A percentile compares a stretch with the other conserved stretches of the same genome.
Evolutionary conservation across 148 eudicot species (phyloP).

Genomic region (Silene uniflora): DNA sequence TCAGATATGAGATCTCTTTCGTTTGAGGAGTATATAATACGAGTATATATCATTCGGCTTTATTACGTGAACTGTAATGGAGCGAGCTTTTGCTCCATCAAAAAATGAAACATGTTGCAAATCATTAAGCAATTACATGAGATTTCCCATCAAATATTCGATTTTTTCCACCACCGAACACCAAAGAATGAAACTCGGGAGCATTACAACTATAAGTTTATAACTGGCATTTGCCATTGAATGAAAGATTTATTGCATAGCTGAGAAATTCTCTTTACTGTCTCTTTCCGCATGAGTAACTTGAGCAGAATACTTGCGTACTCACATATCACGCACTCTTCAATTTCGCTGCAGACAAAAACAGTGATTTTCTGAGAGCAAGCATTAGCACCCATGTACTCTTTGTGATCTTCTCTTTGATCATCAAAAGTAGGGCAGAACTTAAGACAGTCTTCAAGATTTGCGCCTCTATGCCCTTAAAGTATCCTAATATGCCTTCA

Average conservation of each 20-base stretch:
- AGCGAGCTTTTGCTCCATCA: background rate
- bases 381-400: constrained; percentile 75
- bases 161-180: background rate
- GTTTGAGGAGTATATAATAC: too few relatives aligned
- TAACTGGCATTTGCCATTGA: background rate
- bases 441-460: constrained; percentile 88
- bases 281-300: background rate
- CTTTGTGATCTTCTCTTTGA: constrained; percentile 92
- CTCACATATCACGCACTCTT: constrained; percentile 43
- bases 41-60: too few relatives aligned
- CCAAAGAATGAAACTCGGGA: background rate
- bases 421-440: constrained; percentile 90
- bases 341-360: constrained; percentile 35
- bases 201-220: background rate
- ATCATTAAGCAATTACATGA: background rate
- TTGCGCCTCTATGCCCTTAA: constrained; percentile 84
- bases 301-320: background rate
- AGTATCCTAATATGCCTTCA: constrained; percentile 79
- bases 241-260: background rate
- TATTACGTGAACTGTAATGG: too few relatives aligned
- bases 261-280: background rate
- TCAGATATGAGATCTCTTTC: too few relatives aligned
- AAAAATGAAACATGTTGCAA: background rate
- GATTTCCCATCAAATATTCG: background rate
- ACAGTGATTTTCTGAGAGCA: constrained; percentile 56